Evolutionary conservation across 1,284 basidiomycete species (phyloP), one percentile per base, ranked within the genome.

Genomic region (Tilletia walkeri): DNA sequence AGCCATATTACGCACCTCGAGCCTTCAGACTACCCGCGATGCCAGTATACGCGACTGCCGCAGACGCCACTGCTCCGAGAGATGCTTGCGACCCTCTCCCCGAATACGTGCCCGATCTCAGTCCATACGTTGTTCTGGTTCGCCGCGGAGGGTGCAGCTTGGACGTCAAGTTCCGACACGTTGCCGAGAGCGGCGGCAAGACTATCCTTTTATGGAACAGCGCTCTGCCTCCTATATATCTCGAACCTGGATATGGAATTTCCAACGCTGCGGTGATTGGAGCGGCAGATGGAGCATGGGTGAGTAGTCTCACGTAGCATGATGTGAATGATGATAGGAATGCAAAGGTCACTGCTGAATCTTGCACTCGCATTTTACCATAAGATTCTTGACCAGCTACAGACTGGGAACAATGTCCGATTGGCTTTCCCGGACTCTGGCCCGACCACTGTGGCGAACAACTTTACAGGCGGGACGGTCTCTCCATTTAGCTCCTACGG

Each of bases 71-170:
- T 16, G 79, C 86, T 7, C 77, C 79, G 3, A 84, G 87, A 72
- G 88, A 89, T 76, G 88, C 88, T 1, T 89, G 88, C 81, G 76
- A 85, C 66, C 84, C 88, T 4, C 85, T 89, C 2, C 88, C 88
- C 3, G 86, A 85, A 48, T 80, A 73, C 54, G 89, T 87, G 0
- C 88, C 88, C 0, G 86, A 89, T 76, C 84, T 90, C 2, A 86
- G 86, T 6, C 73, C 75, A 1, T 87, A 84, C 65, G 75, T 88
- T 12, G 87, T 87, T 3, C 74, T 89, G 63, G 84, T 89, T 56
- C 86, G 87, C 49, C 85, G 88, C 24, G 88, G 88, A 65, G 67
- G 67, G n/a, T 67, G 67, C 49, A 24, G 47, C n/a, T 49, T 67
- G 48, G 67, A 56, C 34, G 49, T 45, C 12, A 67, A 67, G 67